These are phyloP conservation scores for Fibroporia radiculosa DNA, from an alignment of 768 basidiomycete genomes.

Conservation along the genomic window DNA sequence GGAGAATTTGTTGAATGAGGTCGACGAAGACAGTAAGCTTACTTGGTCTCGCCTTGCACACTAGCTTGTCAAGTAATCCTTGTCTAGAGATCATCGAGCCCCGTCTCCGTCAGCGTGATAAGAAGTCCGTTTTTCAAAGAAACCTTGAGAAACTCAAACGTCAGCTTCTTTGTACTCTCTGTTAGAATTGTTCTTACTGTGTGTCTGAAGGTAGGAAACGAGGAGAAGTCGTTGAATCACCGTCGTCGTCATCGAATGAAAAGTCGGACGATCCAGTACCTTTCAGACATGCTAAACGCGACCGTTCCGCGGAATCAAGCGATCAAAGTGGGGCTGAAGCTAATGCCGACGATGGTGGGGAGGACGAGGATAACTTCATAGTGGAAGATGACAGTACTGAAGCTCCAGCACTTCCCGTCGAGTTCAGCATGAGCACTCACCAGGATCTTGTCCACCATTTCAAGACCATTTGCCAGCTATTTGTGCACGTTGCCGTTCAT, in stretches of 20 bases:
- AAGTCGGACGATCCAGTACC: constrained; percentile 15
- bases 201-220: constrained; percentile 34
- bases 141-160: constrained; percentile 62
- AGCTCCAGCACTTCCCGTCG: constrained; percentile 49
- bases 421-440: constrained; percentile 76
- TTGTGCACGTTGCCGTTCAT: constrained; percentile 72
- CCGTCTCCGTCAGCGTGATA: constrained; percentile 55
- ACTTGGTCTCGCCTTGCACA: constrained; percentile 2
- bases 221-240: constrained; percentile 22
- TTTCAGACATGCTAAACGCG: constrained; percentile 15
- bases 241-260: constrained; percentile 24
- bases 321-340: constrained; percentile 5
- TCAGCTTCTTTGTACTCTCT: constrained; percentile 19
- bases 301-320: too few relatives aligned
- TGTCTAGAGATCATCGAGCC: constrained; percentile 50
- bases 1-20: constrained; percentile 36
- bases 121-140: constrained; percentile 51
- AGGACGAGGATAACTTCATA: constrained; percentile 43
- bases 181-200: not conserved
- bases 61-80: constrained; percentile 1
- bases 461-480: constrained; percentile 83
- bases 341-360: constrained; percentile 22
- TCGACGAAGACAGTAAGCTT: constrained; percentile 51
- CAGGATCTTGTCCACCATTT: constrained; percentile 74
- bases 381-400: constrained; percentile 47